A percentile compares a stretch with the other conserved stretches of the same genome.
phyloP scores from a whole-genome alignment of 1,284 basidiomycete genomes.

The Cryptococcus sp. region DNA sequence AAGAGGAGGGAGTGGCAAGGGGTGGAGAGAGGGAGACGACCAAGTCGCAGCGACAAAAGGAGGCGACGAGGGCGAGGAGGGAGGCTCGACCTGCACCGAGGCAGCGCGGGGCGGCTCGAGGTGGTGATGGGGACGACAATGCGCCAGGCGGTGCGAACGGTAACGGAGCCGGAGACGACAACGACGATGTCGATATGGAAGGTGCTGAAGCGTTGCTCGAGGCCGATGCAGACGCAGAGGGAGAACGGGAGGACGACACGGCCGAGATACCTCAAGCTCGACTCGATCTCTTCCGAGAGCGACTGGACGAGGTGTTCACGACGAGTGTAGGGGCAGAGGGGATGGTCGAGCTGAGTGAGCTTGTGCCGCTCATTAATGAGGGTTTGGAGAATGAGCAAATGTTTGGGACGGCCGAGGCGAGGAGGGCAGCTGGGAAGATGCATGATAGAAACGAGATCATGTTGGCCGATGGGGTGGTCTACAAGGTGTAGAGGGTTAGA shows the following conservation, averaged over 20 bases:
- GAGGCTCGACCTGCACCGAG: too few relatives aligned
- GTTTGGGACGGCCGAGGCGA: conserved; percentile 77
- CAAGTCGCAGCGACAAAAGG: conserved; percentile 24
- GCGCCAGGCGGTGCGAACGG: not conserved
- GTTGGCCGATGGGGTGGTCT: conserved; percentile 71
- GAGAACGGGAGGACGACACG: conserved; percentile 51
- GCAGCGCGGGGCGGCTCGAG: conserved; percentile 45
- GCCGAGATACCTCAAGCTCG: conserved; percentile 45
- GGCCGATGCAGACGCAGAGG: too few relatives aligned
- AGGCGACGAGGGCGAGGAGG: conserved; percentile 47
- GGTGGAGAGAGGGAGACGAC: too few relatives aligned
- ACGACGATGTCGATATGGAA: conserved; percentile 58
- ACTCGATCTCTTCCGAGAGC: conserved; percentile 67
- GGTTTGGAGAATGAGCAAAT: conserved; percentile 62
- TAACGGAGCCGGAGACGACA: conserved; percentile 28
- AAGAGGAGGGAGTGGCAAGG: conserved; percentile 16
- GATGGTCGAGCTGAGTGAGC: conserved; percentile 61
- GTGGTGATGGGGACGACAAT: not conserved
- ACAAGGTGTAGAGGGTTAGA: conserved; percentile 40
- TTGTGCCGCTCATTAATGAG: conserved; percentile 73
- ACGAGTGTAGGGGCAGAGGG: conserved; percentile 64
- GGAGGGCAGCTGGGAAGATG: conserved; percentile 69
- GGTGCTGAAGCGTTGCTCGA: conserved; percentile 50
- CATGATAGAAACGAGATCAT: conserved; percentile 77
- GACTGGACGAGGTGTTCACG: conserved; percentile 65